A percentile compares a stretch with the other conserved stretches of the same genome.
Conservation (phyloP, 805 yeast genomes). For the Wickerhamomyces ciferrii region DNA sequence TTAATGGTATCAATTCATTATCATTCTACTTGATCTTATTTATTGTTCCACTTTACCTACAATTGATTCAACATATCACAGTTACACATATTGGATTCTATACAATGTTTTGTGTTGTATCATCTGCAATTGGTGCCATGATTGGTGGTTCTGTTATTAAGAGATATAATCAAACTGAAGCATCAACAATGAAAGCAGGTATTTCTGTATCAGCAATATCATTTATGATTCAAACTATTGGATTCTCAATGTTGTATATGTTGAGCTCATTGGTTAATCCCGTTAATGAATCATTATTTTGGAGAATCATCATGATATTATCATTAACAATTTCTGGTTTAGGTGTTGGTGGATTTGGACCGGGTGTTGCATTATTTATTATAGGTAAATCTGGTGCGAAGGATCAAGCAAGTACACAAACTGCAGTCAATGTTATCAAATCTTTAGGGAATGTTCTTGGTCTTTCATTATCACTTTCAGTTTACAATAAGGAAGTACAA, state of each 20-base stretch:
- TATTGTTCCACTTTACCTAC: slow-evolving; percentile 36
- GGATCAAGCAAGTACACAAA: slow-evolving; percentile 39
- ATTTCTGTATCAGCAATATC: slow-evolving; percentile 8
- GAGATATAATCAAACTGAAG: slow-evolving; percentile 15
- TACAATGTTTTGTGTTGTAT: slow-evolving; percentile 34
- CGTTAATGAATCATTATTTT: slow-evolving; percentile 2
- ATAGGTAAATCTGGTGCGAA: slow-evolving; percentile 36
- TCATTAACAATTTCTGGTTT: slow-evolving; percentile 28
- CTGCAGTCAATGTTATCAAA: slow-evolving; percentile 37
- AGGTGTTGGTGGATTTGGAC: slow-evolving; percentile 37
- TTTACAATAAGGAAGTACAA: slow-evolving; percentile 25
- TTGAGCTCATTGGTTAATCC: slow-evolving; percentile 10
- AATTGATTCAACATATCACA: slow-evolving; percentile 33
- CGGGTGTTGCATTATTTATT: slow-evolving; percentile 31
- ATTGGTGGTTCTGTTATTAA: slow-evolving; percentile 29
- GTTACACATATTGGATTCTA: slow-evolving; percentile 34
- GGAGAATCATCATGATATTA: slow-evolving; percentile 19
- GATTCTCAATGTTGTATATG: slow-evolving; percentile 10
- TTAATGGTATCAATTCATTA: slow-evolving; percentile 32
- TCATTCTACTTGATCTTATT: slow-evolving; percentile 30
- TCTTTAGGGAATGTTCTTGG: slow-evolving; percentile 40
- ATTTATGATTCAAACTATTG: slow-evolving; percentile 13
- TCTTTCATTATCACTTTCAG: slow-evolving; percentile 31
- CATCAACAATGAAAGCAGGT: slow-evolving; percentile 17
- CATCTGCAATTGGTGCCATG: slow-evolving; percentile 34